Evolutionary conservation across 495 filamentous ascomycete species (phyloP).

Genomic region (Rostrohypoxylon terebratum): DNA sequence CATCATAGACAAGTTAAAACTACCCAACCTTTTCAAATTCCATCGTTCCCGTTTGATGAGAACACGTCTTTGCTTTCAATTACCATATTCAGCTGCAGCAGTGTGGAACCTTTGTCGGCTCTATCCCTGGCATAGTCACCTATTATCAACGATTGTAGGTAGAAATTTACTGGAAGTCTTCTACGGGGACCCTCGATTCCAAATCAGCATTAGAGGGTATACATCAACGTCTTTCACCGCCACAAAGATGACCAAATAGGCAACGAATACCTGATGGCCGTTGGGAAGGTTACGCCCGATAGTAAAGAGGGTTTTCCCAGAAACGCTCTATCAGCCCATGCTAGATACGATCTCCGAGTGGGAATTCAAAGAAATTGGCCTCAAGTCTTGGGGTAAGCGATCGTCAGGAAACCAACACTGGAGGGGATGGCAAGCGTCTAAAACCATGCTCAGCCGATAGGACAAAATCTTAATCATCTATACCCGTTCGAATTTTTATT

Average conservation of each 20-base stretch:
- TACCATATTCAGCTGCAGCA: neutral
- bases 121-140: conserved; percentile 32
- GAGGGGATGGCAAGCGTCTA: conserved; percentile 2
- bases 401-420: neutral
- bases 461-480: neutral
- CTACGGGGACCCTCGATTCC: neutral
- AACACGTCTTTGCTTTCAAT: neutral
- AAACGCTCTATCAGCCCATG: conserved; percentile 11
- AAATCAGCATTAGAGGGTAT: neutral
- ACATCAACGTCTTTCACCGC: conserved; percentile 2
- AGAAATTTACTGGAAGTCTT: conserved; percentile 5
- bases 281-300: conserved; percentile 8
- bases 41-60: neutral
- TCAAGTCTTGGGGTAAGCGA: neutral
- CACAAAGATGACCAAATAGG: conserved; percentile 12
- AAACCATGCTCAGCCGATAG: neutral
- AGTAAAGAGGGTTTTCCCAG: conserved; percentile 4
- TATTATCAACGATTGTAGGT: conserved; percentile 31
- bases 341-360: conserved; percentile 12
- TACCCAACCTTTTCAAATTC: neutral
- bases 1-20: neutral
- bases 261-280: neutral
- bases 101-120: conserved; percentile 12
- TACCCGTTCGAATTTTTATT: neutral
- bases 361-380: neutral